These are phyloP conservation scores for Sclerotinia borealis DNA, from an alignment of 2,329 filamentous ascomycete species.

Conservation along the genomic window DNA sequence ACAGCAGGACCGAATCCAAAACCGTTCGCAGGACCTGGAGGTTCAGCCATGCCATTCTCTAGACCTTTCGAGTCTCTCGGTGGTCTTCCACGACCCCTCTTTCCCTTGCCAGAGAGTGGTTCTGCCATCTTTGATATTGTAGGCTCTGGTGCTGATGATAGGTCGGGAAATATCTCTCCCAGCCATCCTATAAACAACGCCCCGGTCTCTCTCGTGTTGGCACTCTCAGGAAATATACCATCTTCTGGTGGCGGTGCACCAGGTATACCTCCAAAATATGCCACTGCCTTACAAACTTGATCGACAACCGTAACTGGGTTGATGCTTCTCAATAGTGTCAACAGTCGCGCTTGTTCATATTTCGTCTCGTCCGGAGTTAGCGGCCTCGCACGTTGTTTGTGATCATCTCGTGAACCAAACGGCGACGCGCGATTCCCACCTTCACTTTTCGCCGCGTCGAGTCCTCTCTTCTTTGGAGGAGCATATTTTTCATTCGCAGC, in stretches of 20 bases:
- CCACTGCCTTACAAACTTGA: constrained; percentile 55
- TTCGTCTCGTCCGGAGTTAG: constrained; percentile 47
- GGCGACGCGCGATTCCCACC: constrained; percentile 23
- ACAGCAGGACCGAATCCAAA: constrained; percentile 30
- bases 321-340: constrained; percentile 50
- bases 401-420: constrained; percentile 27
- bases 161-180: constrained; percentile 53
- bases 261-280: constrained; percentile 58
- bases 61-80: constrained; percentile 19
- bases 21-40: constrained; percentile 29
- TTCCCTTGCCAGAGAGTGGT: not conserved
- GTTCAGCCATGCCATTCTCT: constrained; percentile 17
- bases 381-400: constrained; percentile 27
- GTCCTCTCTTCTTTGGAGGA: constrained; percentile 35
- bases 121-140: constrained; percentile 13
- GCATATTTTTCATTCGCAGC: constrained; percentile 50
- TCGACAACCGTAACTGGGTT: constrained; percentile 53
- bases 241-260: constrained; percentile 46
- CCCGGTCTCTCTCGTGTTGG: constrained; percentile 50
- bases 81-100: constrained; percentile 27
- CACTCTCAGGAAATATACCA: constrained; percentile 50
- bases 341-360: constrained; percentile 52
- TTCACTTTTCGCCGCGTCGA: constrained; percentile 24
- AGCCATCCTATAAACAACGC: constrained; percentile 56
- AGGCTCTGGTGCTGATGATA: constrained; percentile 21